Base-by-base conservation (phyloP, 345 rosid species). In the Salix viminalis region DNA sequence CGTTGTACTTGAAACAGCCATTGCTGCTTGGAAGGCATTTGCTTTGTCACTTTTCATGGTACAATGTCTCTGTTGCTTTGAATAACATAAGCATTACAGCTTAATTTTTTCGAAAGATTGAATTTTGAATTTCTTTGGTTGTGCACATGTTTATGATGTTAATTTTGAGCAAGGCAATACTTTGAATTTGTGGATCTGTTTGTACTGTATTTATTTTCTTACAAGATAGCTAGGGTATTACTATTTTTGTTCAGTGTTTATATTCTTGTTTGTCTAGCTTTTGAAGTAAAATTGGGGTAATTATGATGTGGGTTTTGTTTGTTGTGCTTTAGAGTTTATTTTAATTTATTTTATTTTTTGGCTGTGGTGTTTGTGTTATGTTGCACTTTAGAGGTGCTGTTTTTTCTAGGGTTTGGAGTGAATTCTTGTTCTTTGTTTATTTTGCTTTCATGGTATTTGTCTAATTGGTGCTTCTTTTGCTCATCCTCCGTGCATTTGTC, bases 31-130 rank as follows among this genome's bases (percentile, higher is more conserved):
- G 15, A 84, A 84, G 67, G 74, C 82, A 32, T 66, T 84, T 24
- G 70, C 77, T 46, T 78, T 80, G 80, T 79, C 84, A 19, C 80
- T 84, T 42, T 70, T 74, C 76, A 72, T 78, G 91, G 91, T 89
- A 82, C 21, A 39, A 36, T 19, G 67, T 50, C 16, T 39, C 37
- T 23, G 19, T 30, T 18, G 42, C 36, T 77, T 50, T 68, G 6
- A 24, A 15, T 18, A 23, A 32, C 19, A 34, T 28, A 8, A 11
- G 26, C 23, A 41, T 72, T 3, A 15, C 30, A 39, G 39, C 60
- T 58, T 56, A 10, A 42, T 0, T 13, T 50, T 52, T 12, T 11
- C n/a, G 1, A 6, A 46, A 58, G 50, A 23, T n/a, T 36, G 41
- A 34, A 56, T 7, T 4, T 72, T 26, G 26, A 26, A 26, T 28